These are phyloP conservation scores for Nicotiana paniculata DNA, from an alignment of 257 asterid species.

Conservation along the genomic window DNA sequence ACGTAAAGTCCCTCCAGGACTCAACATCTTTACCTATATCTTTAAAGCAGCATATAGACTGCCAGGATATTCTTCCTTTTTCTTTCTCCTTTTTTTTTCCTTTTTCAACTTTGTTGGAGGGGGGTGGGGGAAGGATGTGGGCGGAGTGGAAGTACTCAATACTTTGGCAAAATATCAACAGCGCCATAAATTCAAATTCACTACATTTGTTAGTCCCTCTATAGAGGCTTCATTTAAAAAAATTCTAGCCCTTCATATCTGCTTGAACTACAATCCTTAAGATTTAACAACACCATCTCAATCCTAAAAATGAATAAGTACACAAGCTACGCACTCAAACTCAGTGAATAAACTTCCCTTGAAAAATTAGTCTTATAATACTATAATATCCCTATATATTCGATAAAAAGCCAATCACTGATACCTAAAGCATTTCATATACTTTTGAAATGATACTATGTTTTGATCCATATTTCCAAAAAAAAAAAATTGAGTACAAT, in stretches of 20 bases:
- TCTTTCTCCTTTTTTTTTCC: not conserved
- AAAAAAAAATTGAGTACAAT: not conserved
- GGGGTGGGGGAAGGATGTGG: not conserved
- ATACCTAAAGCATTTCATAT: not conserved
- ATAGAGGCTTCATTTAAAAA: not conserved
- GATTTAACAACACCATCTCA: not conserved
- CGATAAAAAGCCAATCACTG: not conserved
- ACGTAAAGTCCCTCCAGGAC: not conserved
- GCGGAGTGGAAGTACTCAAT: not conserved
- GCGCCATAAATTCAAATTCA: not conserved
- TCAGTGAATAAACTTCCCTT: not conserved
- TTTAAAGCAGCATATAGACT: not conserved
- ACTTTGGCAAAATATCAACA: not conserved
- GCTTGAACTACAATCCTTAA: not conserved
- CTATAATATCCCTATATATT: not conserved
- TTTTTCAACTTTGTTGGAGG: not conserved
- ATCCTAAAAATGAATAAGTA: not conserved
- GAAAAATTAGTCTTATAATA: not conserved
- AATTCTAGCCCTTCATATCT: not conserved
- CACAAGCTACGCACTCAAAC: not conserved
- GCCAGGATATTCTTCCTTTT: not conserved
- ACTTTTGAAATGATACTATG: not conserved
- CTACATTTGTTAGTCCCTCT: not conserved
- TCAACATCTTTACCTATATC: not conserved
- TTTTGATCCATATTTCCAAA: not conserved